Conservation (phyloP, 805 yeast genomes). For the Metschnikowia amazonensis region DNA sequence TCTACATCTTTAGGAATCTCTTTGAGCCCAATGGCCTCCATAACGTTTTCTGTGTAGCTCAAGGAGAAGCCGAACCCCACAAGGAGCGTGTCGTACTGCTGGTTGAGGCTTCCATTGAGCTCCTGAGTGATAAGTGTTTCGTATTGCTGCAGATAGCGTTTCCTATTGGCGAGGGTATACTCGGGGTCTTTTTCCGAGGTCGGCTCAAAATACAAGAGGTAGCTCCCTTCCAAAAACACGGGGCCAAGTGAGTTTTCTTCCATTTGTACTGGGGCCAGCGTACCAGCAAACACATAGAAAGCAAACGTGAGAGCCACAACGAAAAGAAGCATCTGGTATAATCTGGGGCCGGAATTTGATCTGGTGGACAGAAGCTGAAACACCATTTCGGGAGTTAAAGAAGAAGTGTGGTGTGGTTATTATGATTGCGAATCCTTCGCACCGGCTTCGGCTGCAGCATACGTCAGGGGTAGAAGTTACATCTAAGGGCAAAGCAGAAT, state of each 20-base stretch:
- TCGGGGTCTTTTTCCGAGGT: neutral
- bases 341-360: neutral
- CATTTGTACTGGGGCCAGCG: slow-evolving; percentile 1
- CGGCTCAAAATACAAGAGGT: slow-evolving; percentile 2
- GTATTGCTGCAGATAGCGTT: slow-evolving; percentile 1
- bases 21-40: slow-evolving; percentile 7
- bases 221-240: slow-evolving; percentile 1
- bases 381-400: neutral
- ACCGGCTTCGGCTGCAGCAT: too few species aligned
- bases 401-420: too few species aligned
- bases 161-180: neutral
- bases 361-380: neutral
- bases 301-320: slow-evolving; percentile 1
- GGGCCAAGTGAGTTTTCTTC: slow-evolving; percentile 1
- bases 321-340: neutral
- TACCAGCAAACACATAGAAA: slow-evolving; percentile 1
- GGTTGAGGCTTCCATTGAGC: slow-evolving; percentile 10
- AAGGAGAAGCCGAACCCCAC: slow-evolving; percentile 12
- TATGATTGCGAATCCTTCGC: neutral
- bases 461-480: too few species aligned
- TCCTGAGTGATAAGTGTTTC: slow-evolving; percentile 2
- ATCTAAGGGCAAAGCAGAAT: too few species aligned
- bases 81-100: slow-evolving; percentile 11
- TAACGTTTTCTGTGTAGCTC: slow-evolving; percentile 8
- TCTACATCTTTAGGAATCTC: slow-evolving; percentile 1